These are phyloP conservation scores for Eutrema heterophyllum DNA, from an alignment of 345 rosid species.

Conservation along the genomic window DNA sequence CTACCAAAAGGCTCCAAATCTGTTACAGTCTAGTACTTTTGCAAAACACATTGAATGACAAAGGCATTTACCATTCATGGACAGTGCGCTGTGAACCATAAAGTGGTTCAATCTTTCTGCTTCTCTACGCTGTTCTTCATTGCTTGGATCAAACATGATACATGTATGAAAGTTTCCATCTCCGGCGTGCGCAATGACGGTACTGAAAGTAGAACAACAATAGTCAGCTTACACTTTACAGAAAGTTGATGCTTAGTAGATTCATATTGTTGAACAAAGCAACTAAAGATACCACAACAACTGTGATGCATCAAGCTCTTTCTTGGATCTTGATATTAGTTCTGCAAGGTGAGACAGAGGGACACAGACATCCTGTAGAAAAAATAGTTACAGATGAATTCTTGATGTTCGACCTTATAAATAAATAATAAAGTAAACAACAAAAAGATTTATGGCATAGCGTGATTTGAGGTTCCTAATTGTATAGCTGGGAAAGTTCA, in stretches of 20 bases:
- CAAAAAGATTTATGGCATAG: neutral
- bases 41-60: slow-evolving; percentile 37
- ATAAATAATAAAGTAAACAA: neutral
- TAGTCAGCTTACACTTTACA: neutral
- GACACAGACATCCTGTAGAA: slow-evolving; percentile 82
- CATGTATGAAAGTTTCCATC: slow-evolving; percentile 89
- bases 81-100: slow-evolving; percentile 75
- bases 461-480: neutral
- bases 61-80: slow-evolving; percentile 67
- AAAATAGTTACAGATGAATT: slow-evolving; percentile 3
- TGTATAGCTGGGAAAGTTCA: neutral
- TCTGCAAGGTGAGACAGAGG: slow-evolving; percentile 80
- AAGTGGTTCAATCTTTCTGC: slow-evolving; percentile 75
- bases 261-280: neutral
- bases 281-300: slow-evolving; percentile 49
- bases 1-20: neutral
- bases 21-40: slow-evolving; percentile 43
- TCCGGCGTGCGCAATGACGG: slow-evolving; percentile 91
- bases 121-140: slow-evolving; percentile 59
- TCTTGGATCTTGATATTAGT: slow-evolving; percentile 67
- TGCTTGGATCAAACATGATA: slow-evolving; percentile 66
- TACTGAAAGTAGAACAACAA: slow-evolving; percentile 37
- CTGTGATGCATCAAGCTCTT: slow-evolving; percentile 66
- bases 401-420: neutral
- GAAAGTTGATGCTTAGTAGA: neutral